These are phyloP conservation scores for Arthrobotrys conoides DNA, from an alignment of 2,329 filamentous ascomycete species.

Conservation along the genomic window DNA sequence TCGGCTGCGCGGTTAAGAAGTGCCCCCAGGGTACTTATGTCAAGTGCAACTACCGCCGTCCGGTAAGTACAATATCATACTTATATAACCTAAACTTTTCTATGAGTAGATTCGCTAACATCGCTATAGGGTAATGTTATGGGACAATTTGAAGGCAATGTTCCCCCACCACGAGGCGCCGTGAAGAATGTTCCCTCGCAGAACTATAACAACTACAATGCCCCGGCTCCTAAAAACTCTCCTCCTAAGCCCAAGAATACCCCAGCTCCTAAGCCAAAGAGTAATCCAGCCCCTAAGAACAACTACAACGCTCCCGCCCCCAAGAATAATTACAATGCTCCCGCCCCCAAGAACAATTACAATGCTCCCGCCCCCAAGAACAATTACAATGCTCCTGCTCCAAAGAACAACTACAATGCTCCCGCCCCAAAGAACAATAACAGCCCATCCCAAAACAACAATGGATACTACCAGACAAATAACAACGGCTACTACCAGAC, in stretches of 20 bases:
- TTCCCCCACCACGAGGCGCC: not conserved
- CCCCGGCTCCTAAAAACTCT: too few species aligned
- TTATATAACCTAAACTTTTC: not conserved
- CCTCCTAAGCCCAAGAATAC: too few species aligned
- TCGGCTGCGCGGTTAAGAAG: slow-evolving; percentile 36
- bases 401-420: not conserved
- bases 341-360: slow-evolving; percentile 7
- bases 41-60: slow-evolving; percentile 44
- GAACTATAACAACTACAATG: slow-evolving; percentile 4
- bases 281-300: too few species aligned
- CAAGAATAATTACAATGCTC: too few species aligned
- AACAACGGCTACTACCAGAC: not conserved
- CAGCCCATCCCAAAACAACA: not conserved
- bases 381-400: not conserved
- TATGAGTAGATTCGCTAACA: not conserved
- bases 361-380: not conserved
- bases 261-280: too few species aligned
- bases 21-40: slow-evolving; percentile 35
- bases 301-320: too few species aligned
- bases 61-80: slow-evolving; percentile 27
- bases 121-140: slow-evolving; percentile 23
- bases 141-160: slow-evolving; percentile 31
- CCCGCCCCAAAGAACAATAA: slow-evolving; percentile 14
- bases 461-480: slow-evolving; percentile 4
- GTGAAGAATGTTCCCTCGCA: not conserved